Evolutionary conservation across 1,284 basidiomycete genomes (phyloP).

Genomic region (Apiotrichum gracile): DNA sequence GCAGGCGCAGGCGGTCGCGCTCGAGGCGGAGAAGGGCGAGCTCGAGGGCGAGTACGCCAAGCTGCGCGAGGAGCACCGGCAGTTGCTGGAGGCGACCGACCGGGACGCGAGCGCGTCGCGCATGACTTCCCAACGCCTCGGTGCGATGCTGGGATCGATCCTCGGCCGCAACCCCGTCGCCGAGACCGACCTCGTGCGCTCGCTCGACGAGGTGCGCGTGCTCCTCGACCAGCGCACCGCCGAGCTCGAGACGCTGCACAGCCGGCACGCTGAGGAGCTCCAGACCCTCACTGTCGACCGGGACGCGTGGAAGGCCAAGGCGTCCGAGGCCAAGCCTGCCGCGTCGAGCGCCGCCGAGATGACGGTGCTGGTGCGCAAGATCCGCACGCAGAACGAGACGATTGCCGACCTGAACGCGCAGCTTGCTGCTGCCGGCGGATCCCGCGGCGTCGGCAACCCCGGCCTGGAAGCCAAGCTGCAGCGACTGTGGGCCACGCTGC

Average conservation of each 20-base stretch:
- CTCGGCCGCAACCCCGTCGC: background rate
- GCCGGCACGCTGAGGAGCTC: slow-evolving; percentile 32
- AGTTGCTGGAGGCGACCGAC: background rate
- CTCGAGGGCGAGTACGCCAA: background rate
- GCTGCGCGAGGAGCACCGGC: slow-evolving; percentile 1
- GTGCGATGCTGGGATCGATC: background rate
- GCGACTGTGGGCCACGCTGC: slow-evolving; percentile 71
- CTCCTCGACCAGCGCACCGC: slow-evolving; percentile 50
- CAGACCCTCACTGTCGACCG: slow-evolving; percentile 54
- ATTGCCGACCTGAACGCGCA: slow-evolving; percentile 3
- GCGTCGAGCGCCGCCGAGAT: too few species aligned
- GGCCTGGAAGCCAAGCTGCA: slow-evolving; percentile 51
- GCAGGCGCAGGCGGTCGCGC: background rate
- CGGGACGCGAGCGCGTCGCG: background rate
- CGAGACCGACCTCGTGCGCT: slow-evolving; percentile 2
- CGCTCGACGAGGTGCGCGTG: slow-evolving; percentile 35
- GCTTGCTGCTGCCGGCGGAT: slow-evolving; percentile 15
- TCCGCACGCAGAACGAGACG: slow-evolving; percentile 31
- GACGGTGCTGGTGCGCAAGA: slow-evolving; percentile 11
- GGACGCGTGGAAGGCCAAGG: slow-evolving; percentile 49
- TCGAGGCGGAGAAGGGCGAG: background rate
- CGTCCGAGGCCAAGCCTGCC: too few species aligned
- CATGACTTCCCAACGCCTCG: background rate
- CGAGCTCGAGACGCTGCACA: slow-evolving; percentile 52
- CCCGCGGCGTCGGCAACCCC: background rate